Evolutionary conservation across 179 eudicot genomes (phyloP).

Genomic region (Camellia oleifera): DNA sequence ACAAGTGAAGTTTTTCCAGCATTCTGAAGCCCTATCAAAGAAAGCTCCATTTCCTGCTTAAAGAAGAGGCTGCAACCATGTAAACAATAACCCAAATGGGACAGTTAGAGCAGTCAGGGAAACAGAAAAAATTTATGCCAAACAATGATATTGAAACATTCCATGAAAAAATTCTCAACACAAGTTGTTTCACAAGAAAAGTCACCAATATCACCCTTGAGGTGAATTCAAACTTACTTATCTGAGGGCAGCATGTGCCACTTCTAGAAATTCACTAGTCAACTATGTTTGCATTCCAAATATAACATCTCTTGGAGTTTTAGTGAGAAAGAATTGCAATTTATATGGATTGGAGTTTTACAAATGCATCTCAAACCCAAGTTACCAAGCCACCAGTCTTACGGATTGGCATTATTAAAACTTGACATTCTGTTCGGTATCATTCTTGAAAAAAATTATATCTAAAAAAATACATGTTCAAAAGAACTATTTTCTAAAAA

Average conservation of each 20-base stretch:
- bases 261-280: neutral
- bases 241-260: neutral
- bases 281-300: neutral
- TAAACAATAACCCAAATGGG: neutral
- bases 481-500: no score
- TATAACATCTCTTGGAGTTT: neutral
- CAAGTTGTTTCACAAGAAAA: neutral
- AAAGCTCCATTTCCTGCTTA: conserved; percentile 99
- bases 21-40: conserved; percentile 95
- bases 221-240: neutral
- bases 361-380: neutral
- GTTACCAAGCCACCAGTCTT: no score
- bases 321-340: neutral
- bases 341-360: no score
- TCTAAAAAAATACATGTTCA: no score
- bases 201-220: neutral
- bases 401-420: no score
- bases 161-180: neutral
- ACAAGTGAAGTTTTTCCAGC: conserved; percentile 99
- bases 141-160: neutral
- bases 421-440: no score
- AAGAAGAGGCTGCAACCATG: conserved; percentile 78
- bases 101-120: neutral
- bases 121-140: neutral
- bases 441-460: no score